Evolutionary conservation across 108 stramenopile species (phyloP).

Genomic region (Seminavis robusta): DNA sequence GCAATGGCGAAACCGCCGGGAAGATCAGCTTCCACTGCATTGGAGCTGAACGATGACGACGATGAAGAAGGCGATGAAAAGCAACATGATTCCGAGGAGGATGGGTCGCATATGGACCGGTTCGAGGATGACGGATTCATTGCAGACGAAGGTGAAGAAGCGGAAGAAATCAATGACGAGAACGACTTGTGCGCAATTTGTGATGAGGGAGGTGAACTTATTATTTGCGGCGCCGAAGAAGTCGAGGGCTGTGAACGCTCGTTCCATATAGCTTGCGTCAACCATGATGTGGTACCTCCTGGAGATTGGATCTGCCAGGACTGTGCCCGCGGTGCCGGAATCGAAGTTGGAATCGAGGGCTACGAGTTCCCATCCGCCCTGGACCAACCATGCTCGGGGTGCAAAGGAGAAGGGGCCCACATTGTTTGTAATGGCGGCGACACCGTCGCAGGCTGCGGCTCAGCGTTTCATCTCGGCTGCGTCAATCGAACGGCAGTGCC

Average conservation of each 20-base stretch:
- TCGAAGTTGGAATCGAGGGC: conserved; percentile 36
- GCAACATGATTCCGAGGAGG: conserved; percentile 49
- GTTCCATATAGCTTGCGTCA: conserved; percentile 54
- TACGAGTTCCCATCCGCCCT: too few relatives aligned
- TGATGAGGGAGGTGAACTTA: conserved; percentile 49
- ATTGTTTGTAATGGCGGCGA: conserved; percentile 55
- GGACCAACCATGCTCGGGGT: too few relatives aligned
- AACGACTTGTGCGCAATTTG: conserved; percentile 49
- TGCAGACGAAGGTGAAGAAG: conserved; percentile 15
- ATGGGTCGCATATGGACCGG: conserved; percentile 46
- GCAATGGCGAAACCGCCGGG: too few relatives aligned
- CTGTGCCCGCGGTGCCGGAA: conserved; percentile 38
- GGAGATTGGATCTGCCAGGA: conserved; percentile 65
- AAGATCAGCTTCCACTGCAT: too few relatives aligned
- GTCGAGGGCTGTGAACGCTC: conserved; percentile 46
- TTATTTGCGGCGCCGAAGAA: conserved; percentile 46
- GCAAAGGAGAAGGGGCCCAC: conserved; percentile 48
- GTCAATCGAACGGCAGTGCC: conserved; percentile 40
- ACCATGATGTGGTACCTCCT: conserved; percentile 35
- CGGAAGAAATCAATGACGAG: conserved; percentile 16
- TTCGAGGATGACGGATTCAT: conserved; percentile 17
- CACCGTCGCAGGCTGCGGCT: conserved; percentile 43
- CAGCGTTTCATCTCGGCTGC: conserved; percentile 48
- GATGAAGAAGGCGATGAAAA: conserved; percentile 36
- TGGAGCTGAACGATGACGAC: conserved; percentile 17